A percentile compares a stretch with the other conserved stretches of the same genome.
Evolutionary conservation across 1,284 basidiomycete species (phyloP).

Genomic region (Gymnopus androsaceus): DNA sequence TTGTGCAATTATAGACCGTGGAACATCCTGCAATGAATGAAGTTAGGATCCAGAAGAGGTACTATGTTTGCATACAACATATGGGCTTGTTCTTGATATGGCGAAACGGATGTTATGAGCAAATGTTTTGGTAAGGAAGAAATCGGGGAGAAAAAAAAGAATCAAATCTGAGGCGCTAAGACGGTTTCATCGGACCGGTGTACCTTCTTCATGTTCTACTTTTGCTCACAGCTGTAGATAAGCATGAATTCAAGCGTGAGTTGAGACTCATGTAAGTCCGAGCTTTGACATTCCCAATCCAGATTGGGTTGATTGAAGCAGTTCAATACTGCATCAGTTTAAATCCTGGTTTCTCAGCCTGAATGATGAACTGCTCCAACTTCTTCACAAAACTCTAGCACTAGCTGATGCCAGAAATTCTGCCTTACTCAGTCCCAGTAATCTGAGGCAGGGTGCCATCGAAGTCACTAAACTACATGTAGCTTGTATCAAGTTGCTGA

Average conservation of each 20-base stretch:
- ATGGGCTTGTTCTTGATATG: constrained; percentile 61
- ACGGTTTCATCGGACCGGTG: no score
- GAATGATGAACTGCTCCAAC: constrained; percentile 89
- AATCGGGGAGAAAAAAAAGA: neutral
- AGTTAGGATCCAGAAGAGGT: neutral
- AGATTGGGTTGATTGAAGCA: constrained; percentile 98
- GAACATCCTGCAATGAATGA: constrained; percentile 49
- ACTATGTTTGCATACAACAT: constrained; percentile 53
- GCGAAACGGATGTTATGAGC: constrained; percentile 62
- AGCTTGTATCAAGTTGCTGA: constrained; percentile 90
- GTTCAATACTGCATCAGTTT: constrained; percentile 90
- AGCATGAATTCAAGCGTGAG: no score
- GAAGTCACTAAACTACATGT: constrained; percentile 92
- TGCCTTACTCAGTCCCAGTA: constrained; percentile 74
- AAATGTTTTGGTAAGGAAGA: constrained; percentile 51
- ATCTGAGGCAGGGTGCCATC: constrained; percentile 77
- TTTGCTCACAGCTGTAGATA: no score
- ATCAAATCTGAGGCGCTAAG: no score
- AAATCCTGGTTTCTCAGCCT: constrained; percentile 87
- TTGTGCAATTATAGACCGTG: constrained; percentile 71
- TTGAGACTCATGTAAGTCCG: no score
- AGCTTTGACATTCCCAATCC: constrained; percentile 92
- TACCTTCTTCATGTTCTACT: no score
- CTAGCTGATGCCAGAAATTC: constrained; percentile 95
- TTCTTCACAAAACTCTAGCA: constrained; percentile 93